A percentile compares a stretch with the other conserved stretches of the same genome.
These are phyloP conservation scores for Aspergillus diversus DNA, from an alignment of 495 filamentous ascomycete genomes.

Conservation along the genomic window DNA sequence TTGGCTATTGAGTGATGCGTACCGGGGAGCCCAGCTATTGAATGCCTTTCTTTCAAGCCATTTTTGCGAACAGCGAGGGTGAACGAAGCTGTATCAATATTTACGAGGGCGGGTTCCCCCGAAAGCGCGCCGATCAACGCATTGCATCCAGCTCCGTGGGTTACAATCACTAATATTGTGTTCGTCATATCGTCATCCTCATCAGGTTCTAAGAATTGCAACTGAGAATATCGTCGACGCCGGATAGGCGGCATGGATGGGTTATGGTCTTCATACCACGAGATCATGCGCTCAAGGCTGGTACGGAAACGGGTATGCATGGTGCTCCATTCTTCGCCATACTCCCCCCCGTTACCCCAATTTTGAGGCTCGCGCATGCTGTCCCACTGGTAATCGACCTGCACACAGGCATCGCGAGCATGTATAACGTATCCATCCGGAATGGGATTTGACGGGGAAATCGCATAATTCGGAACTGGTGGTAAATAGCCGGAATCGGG, in stretches of 20 bases:
- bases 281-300: conserved; percentile 73
- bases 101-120: conserved; percentile 83
- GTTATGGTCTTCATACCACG: conserved; percentile 75
- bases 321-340: conserved; percentile 90
- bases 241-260: conserved; percentile 26
- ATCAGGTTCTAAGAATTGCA: conserved; percentile 49
- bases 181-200: conserved; percentile 66
- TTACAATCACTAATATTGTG: conserved; percentile 85
- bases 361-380: conserved; percentile 74
- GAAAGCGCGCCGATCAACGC: conserved; percentile 90
- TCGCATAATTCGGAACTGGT: conserved; percentile 80
- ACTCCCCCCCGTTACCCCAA: conserved; percentile 86
- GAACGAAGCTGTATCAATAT: conserved; percentile 86
- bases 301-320: conserved; percentile 90
- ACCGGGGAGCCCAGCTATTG: conserved; percentile 26
- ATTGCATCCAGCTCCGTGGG: conserved; percentile 98
- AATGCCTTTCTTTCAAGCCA: conserved; percentile 31
- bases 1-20: conserved; percentile 29
- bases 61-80: conserved; percentile 83
- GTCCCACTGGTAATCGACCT: conserved; percentile 93
- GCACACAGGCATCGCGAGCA: conserved; percentile 85
- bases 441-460: conserved; percentile 78
- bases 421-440: conserved; percentile 87
- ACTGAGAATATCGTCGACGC: conserved; percentile 22
- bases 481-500: conserved; percentile 61